A percentile compares a stretch with the other conserved stretches of the same genome.
Conservation (phyloP, 331 rosid species). For the Quercus phellos region DNA sequence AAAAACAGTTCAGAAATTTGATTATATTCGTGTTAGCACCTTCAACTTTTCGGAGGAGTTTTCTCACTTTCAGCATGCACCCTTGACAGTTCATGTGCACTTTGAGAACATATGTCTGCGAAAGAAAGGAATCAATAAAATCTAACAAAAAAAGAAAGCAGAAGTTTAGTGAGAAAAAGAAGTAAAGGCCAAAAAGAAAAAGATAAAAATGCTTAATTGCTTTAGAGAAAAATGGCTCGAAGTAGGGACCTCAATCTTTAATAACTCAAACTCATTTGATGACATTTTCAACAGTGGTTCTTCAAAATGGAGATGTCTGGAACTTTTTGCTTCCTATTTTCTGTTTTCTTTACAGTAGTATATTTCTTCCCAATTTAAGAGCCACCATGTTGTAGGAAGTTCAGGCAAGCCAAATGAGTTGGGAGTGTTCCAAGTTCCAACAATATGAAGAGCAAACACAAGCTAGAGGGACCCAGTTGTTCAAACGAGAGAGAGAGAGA, state of each 20-base stretch:
- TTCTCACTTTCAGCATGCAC: constrained; percentile 41
- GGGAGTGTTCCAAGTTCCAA: not conserved
- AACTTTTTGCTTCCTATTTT: not conserved
- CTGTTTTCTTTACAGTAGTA: not conserved
- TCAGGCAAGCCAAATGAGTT: not conserved
- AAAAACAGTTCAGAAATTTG: not conserved
- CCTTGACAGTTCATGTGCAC: constrained; percentile 54
- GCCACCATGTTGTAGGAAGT: not conserved
- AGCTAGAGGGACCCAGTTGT: too few relatives aligned
- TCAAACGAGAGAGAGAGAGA: not conserved
- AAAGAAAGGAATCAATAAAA: not conserved
- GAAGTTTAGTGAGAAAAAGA: not conserved
- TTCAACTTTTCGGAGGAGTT: constrained; percentile 39
- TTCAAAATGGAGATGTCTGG: not conserved
- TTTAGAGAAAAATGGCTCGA: not conserved
- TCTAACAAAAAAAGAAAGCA: not conserved
- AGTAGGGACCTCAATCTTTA: constrained; percentile 35
- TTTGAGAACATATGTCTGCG: constrained; percentile 40
- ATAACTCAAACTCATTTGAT: constrained; percentile 17
- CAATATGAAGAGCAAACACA: not conserved
- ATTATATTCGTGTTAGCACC: constrained; percentile 15
- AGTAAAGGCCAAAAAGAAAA: not conserved
- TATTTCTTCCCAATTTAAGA: not conserved
- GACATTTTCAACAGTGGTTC: constrained; percentile 21
- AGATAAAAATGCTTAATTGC: not conserved